phyloP scores from a whole-genome alignment of 495 filamentous ascomycete species.

The Podospora sp. region DNA sequence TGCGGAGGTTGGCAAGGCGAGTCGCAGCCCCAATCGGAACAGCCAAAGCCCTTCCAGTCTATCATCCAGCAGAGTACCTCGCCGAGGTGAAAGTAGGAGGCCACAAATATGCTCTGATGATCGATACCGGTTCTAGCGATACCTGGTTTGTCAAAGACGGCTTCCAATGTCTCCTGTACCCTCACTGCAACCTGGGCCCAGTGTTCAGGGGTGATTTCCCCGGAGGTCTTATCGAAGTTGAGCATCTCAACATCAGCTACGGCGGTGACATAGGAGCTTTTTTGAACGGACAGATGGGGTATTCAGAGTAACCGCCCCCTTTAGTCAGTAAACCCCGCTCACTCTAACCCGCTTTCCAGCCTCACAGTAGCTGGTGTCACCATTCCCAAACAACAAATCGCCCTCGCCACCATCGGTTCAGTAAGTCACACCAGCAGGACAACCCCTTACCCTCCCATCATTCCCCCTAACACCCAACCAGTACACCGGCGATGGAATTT shows the following conservation, averaged over 20 bases:
- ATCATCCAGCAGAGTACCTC: slow-evolving; percentile 36
- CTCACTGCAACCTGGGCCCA: slow-evolving; percentile 51
- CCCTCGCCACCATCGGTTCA: slow-evolving; percentile 49
- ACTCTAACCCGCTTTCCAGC: no score
- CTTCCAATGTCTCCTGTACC: slow-evolving; percentile 52
- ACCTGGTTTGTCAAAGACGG: slow-evolving; percentile 56
- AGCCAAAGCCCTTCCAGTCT: slow-evolving; percentile 26
- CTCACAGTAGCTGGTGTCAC: slow-evolving; percentile 53
- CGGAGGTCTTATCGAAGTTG: slow-evolving; percentile 45
- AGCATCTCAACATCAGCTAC: slow-evolving; percentile 61
- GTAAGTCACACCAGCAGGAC: no score
- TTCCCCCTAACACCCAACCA: no score
- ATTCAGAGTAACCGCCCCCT: slow-evolving; percentile 49
- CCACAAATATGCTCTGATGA: slow-evolving; percentile 51
- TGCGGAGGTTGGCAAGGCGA: background rate
- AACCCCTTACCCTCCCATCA: no score
- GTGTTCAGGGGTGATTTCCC: slow-evolving; percentile 44
- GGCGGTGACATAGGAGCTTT: slow-evolving; percentile 54
- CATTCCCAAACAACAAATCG: slow-evolving; percentile 56
- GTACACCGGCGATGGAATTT: slow-evolving; percentile 50
- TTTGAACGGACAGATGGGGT: slow-evolving; percentile 58
- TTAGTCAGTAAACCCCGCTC: no score
- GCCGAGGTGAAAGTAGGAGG: slow-evolving; percentile 41
- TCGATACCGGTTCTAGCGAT: slow-evolving; percentile 66
- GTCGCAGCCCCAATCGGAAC: slow-evolving; percentile 16